Evolutionary conservation across 768 basidiomycete species (phyloP).

Genomic region (Fistulinella prunicolor): DNA sequence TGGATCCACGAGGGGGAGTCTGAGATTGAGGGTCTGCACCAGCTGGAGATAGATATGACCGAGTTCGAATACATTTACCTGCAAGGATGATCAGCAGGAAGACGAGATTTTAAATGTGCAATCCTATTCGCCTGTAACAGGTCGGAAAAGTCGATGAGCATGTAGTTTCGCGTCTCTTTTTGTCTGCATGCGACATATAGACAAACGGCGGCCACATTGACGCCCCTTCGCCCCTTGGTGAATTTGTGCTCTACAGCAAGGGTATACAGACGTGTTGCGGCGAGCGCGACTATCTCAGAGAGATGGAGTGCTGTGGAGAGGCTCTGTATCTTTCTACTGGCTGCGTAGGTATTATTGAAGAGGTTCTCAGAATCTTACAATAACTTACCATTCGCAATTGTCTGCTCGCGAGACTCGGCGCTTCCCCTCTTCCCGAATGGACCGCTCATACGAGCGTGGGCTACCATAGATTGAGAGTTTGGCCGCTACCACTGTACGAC

Average conservation of each 20-base stretch:
- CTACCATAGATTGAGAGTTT: conserved; percentile 36
- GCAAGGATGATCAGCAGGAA: background rate
- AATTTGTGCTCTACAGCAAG: conserved; percentile 94
- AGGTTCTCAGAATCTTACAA: background rate
- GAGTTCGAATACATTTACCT: conserved; percentile 98
- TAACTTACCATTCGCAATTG: conserved; percentile 77
- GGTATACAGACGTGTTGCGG: conserved; percentile 85
- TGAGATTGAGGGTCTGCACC: conserved; percentile 80
- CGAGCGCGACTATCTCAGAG: conserved; percentile 74
- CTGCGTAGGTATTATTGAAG: conserved; percentile 37
- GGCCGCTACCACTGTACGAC: background rate
- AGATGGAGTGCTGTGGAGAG: conserved; percentile 76
- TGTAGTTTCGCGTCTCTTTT: conserved; percentile 87
- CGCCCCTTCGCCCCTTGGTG: conserved; percentile 86
- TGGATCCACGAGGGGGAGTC: conserved; percentile 88
- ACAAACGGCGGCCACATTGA: conserved; percentile 95
- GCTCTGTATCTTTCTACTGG: conserved; percentile 77
- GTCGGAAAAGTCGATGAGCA: conserved; percentile 99
- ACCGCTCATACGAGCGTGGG: conserved; percentile 78
- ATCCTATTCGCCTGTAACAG: conserved; percentile 65
- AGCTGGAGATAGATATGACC: conserved; percentile 96
- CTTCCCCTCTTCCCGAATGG: conserved; percentile 78
- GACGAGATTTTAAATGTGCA: background rate
- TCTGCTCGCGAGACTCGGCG: conserved; percentile 85
- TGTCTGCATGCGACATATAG: conserved; percentile 92